Base-by-base conservation (phyloP, 169 alveolate genomes). In the Babesia gibsoni region DNA sequence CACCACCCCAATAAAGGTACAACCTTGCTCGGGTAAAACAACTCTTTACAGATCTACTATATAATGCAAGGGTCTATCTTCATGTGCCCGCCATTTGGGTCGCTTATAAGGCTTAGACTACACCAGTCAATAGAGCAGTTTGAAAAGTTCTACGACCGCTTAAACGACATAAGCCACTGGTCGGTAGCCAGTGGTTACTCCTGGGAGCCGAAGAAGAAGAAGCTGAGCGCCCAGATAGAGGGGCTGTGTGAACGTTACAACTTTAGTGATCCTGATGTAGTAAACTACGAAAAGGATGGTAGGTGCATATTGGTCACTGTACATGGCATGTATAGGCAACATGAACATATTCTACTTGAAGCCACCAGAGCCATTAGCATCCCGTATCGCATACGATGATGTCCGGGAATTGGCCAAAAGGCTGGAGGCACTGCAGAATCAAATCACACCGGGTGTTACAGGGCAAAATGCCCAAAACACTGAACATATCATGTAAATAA, bases 31-130 rank as follows among this genome's bases (percentile, higher is more conserved):
- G 8, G n/a, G 20, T 10, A 2, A 30, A 7, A 67, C 0, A 49
- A 10, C 32, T 4, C 27, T 33, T 3, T 32, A 27, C 58, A 69
- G 83, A 54, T 79, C 9, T 79, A 79, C 49, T 79, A 69, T 64
- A 79, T 79, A 20, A 48, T 79, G n/a, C 83, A 69, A 39, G 88
- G 88, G 16, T 68, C 83, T 22, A 79, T 79, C 18, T 79, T 68
- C 45, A 46, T 67, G 70, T 79, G 88, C 57, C 88, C 88, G 0
- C 83, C 83, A 10, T 68, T 68, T 58, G 83, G 88, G 20, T 68
- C 83, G n/a, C 65, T 79, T 27, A 29, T 79, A 8, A 42, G 83
- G 16, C 54, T 39, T 43, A 56, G 57, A 4, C 52, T 79, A 18
- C 79, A 79, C 48, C 66, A 79, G 42, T 67, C 80, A 46, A 63